phyloP scores from a whole-genome alignment of 78 protist species.

The Dictyostelium firmibasis region DNA sequence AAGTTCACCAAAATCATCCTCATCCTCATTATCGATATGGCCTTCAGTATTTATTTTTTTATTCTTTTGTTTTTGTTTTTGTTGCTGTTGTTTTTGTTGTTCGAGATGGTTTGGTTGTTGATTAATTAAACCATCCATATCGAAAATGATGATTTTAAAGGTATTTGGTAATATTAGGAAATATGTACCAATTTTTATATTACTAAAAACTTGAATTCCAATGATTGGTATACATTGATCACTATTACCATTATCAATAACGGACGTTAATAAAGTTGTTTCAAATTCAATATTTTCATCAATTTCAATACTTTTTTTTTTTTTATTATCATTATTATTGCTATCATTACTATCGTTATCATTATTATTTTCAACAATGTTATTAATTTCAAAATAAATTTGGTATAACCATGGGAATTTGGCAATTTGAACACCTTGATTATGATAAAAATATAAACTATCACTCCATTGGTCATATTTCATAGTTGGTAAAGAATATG shows the following conservation, averaged over 20 bases:
- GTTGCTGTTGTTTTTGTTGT: not conserved
- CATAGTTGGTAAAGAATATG: constrained; percentile 33
- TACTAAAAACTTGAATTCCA: constrained; percentile 16
- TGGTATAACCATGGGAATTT: constrained; percentile 38
- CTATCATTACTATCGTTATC: not conserved
- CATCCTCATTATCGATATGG: not conserved
- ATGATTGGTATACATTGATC: constrained; percentile 12
- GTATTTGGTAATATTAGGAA: constrained; percentile 24
- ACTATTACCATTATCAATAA: not conserved
- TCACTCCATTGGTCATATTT: constrained; percentile 10
- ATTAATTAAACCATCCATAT: constrained; percentile 30
- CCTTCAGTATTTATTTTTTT: not conserved
- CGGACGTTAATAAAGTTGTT: not conserved
- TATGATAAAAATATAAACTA: constrained; percentile 39
- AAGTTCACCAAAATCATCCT: not conserved
- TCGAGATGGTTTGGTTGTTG: not conserved
- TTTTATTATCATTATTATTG: not conserved
- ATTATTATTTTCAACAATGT: not conserved
- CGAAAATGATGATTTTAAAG: constrained; percentile 4
- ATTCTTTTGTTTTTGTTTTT: not conserved
- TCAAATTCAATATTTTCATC: constrained; percentile 2
- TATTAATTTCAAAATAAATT: not conserved
- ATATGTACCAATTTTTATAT: constrained; percentile 35
- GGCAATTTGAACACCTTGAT: constrained; percentile 34
- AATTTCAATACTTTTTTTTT: not conserved